phyloP scores from a whole-genome alignment of 306 rosid species.

The Datisca glomerata region DNA sequence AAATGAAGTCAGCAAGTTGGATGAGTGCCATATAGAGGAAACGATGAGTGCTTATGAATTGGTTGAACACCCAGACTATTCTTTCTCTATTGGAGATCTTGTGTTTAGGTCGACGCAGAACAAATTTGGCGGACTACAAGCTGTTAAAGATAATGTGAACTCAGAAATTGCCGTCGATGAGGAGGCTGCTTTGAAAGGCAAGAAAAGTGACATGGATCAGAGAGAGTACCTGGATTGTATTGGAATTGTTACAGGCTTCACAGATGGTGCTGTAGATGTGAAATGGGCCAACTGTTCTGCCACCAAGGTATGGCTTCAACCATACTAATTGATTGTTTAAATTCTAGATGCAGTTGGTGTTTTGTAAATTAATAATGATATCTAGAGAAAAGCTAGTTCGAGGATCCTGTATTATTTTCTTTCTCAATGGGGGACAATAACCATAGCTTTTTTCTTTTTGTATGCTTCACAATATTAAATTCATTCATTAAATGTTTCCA shows the following conservation, averaged over 20 bases:
- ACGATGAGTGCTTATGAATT: conserved; percentile 86
- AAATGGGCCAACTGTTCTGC: conserved; percentile 78
- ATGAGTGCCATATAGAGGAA: conserved; percentile 44
- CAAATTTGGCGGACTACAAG: conserved; percentile 37
- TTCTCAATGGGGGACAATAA: too few relatives aligned
- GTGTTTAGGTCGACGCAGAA: conserved; percentile 56
- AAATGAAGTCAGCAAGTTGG: conserved; percentile 22
- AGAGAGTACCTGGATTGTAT: conserved; percentile 28
- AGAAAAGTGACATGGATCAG: conserved; percentile 18
- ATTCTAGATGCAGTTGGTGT: conserved; percentile 3
- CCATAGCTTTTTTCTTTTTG: too few relatives aligned
- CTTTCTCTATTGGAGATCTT: conserved; percentile 69
- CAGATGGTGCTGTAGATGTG: conserved; percentile 70
- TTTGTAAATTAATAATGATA: too few relatives aligned
- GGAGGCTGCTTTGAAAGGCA: conserved; percentile 25
- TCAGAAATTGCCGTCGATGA: conserved; percentile 18
- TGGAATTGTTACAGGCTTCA: conserved; percentile 59
- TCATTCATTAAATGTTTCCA: too few relatives aligned
- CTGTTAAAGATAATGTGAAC: conserved; percentile 20
- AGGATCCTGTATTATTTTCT: too few relatives aligned
- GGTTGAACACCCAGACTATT: conserved; percentile 77
- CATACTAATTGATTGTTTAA: neutral
- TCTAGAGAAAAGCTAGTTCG: too few relatives aligned
- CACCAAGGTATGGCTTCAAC: conserved; percentile 41
- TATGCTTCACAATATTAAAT: too few relatives aligned